Evolutionary conservation across 371 early-diverging fungal genomes (phyloP), one percentile per base, ranked within the genome.

Genomic region (Smittium culicis): DNA sequence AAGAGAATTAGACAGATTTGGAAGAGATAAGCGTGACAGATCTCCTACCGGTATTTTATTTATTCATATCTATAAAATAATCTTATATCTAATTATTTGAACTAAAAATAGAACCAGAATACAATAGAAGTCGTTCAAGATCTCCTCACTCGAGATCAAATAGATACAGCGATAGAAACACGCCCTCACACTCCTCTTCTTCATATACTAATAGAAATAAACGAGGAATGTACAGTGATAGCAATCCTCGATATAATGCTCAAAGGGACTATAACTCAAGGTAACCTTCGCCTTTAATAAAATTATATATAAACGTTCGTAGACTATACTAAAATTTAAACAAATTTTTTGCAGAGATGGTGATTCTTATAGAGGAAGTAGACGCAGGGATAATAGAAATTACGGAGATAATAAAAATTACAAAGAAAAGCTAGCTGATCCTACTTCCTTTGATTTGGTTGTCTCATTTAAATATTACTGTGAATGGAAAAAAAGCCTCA

Each of bases 391-490:
- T 28, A 64, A 54, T 56, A 63, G 70, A 33, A 67, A 71, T 34
- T 64, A 56, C 63, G 27, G 31, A 35, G 30, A 32, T 31, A 24
- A n/a, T 1, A 65, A 68, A 16, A 64, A 70, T 31, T 27, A 61
- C 1, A 60, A 69, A 35, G 32, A 64, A n/a, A 66, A 66, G 2
- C 62, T 76, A 73, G 72, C 78, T 24, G 94, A 94, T 68, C 92
- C 93, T 0, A 79, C 79, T 66, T 82, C 88, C 66, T 73, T 88
- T 57, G 91, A 91, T 70, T 85, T 86, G 56, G 73, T 91, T 11
- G 85, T 92, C 27, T 79, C 91, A 0, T 86, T 85, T 74, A 84
- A 87, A 67, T 86, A 89, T 67, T 94, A 84, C 73, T 83, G 82
- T 30, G 93, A 93, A 58, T 87, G 84, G 68, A 71, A 84, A 54